Evolutionary conservation across 176 grass and related monocot species (phyloP).

Genomic region (Hyparrhenia diplandra): DNA sequence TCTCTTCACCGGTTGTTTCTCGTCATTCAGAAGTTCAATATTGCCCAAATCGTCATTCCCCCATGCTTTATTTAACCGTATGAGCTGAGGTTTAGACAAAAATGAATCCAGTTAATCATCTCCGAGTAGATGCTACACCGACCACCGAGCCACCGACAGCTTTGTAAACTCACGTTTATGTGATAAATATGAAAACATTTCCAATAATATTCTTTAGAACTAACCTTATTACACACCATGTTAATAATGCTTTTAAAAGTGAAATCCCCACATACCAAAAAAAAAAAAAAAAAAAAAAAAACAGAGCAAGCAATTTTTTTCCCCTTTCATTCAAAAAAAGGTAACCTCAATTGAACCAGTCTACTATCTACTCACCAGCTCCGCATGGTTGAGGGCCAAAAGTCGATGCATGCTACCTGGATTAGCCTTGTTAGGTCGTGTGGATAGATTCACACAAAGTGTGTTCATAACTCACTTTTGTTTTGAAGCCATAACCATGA

Average conservation of each 20-base stretch:
- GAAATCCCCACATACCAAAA: too few species aligned
- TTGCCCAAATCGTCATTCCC: too few species aligned
- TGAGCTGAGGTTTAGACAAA: too few species aligned
- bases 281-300: too few species aligned
- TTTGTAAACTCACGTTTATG: neutral
- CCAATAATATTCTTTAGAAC: neutral
- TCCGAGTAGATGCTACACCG: neutral
- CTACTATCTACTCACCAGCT: neutral
- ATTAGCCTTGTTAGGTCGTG: neutral
- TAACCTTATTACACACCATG: neutral
- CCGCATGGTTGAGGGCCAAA: constrained; percentile 5
- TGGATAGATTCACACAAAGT: neutral
- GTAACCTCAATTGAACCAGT: constrained; percentile 2
- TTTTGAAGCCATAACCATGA: neutral
- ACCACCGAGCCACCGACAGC: too few species aligned
- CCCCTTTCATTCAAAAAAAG: neutral
- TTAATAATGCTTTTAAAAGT: too few species aligned
- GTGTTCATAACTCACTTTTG: constrained; percentile 20
- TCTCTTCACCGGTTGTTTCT: too few species aligned
- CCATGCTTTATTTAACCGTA: too few species aligned
- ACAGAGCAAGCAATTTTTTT: too few species aligned
- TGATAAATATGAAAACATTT: neutral
- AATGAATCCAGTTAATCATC: too few species aligned
- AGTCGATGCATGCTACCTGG: neutral
- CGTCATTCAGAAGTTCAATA: too few species aligned